Evolutionary conservation across 352 stramenopile species (phyloP).

Genomic region (Thalassiosira hispida): DNA sequence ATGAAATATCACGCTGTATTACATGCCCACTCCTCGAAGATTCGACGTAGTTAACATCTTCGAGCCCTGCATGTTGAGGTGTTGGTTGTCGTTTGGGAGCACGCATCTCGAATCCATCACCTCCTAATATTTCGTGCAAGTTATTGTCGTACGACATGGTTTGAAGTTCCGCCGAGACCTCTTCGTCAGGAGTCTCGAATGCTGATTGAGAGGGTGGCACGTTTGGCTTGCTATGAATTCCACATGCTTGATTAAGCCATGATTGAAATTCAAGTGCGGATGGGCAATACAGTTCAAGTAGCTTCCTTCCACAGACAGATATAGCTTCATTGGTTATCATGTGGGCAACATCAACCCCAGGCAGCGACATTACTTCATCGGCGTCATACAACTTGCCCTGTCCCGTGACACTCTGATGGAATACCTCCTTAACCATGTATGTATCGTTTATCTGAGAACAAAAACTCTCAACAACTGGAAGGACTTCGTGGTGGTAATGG

Average conservation of each 20-base stretch:
- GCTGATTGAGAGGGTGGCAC: neutral
- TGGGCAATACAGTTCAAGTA: constrained; percentile 27
- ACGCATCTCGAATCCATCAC: constrained; percentile 37
- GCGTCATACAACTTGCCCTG: neutral
- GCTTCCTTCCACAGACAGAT: constrained; percentile 16
- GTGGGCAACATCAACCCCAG: constrained; percentile 24
- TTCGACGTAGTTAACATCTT: neutral
- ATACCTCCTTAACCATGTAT: constrained; percentile 17
- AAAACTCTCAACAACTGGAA: constrained; percentile 37
- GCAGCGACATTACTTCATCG: constrained; percentile 29
- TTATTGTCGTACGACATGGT: neutral
- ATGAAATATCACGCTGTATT: neutral
- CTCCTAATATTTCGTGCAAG: constrained; percentile 4
- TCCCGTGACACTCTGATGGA: constrained; percentile 8
- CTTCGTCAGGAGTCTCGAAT: neutral
- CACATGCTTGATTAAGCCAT: constrained; percentile 21
- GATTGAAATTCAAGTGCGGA: constrained; percentile 31
- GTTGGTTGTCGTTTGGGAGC: constrained; percentile 7
- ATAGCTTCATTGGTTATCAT: constrained; percentile 14
- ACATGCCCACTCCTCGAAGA: neutral
- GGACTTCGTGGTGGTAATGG: constrained; percentile 15
- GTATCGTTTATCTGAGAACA: constrained; percentile 36
- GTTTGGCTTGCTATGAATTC: neutral
- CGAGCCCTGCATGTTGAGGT: neutral
- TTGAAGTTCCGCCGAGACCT: neutral